Evolutionary conservation across 2,329 filamentous ascomycete genomes (phyloP).

Genomic region (Alternaria infectoria): DNA sequence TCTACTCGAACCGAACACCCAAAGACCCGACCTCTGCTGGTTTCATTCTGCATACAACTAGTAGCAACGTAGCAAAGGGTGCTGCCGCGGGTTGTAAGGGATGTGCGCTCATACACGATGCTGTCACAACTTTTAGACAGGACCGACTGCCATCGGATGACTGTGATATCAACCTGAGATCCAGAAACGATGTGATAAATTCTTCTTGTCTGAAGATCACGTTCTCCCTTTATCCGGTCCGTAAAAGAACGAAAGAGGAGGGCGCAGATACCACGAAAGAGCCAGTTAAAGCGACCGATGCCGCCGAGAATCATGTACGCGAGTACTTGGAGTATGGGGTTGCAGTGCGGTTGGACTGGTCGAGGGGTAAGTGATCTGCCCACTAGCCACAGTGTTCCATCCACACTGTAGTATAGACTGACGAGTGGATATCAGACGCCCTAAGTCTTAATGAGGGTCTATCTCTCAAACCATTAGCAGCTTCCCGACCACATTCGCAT

Average conservation of each 20-base stretch:
- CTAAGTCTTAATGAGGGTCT: not conserved
- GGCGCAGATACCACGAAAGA: not conserved
- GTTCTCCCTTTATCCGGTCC: not conserved
- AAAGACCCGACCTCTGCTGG: not conserved
- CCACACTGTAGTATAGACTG: not conserved
- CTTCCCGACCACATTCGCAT: not conserved
- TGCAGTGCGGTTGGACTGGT: not conserved
- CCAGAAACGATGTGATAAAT: not conserved
- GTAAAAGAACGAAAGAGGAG: not conserved
- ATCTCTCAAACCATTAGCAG: not conserved
- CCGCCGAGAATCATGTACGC: not conserved
- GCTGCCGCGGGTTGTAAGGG: not conserved
- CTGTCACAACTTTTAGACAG: not conserved
- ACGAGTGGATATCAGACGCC: not conserved
- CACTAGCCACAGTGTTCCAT: not conserved
- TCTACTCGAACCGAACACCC: not conserved
- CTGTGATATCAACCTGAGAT: fast-evolving
- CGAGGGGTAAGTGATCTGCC: not conserved
- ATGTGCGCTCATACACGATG: not conserved
- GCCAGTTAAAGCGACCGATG: not conserved
- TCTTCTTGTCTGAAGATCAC: not conserved
- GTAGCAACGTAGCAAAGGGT: not conserved
- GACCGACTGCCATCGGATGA: not conserved
- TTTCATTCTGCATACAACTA: not conserved
- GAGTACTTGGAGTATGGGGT: not conserved